These are phyloP conservation scores for Leucoagaricus sp. DNA, from an alignment of 1,284 basidiomycete genomes.

Conservation along the genomic window DNA sequence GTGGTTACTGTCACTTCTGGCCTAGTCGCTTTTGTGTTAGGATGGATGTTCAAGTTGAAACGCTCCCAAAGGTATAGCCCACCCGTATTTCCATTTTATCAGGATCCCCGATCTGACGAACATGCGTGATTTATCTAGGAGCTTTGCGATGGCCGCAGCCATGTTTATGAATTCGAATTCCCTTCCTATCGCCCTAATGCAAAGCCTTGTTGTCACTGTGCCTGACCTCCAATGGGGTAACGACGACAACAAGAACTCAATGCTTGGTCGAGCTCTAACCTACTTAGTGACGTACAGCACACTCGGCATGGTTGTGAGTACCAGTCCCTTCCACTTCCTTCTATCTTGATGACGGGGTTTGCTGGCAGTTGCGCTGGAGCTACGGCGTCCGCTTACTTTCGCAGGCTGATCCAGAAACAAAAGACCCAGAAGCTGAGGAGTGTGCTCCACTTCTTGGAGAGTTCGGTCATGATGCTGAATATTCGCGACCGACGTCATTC, in stretches of 20 bases:
- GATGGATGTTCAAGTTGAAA: constrained; percentile 54
- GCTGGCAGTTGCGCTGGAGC: constrained; percentile 81
- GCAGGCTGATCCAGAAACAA: constrained; percentile 57
- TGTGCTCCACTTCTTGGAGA: constrained; percentile 26
- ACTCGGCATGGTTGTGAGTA: constrained; percentile 85
- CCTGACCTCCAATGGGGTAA: constrained; percentile 82
- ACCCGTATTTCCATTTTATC: not conserved
- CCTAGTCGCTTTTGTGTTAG: constrained; percentile 50
- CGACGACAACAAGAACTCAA: constrained; percentile 81
- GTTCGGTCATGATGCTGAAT: constrained; percentile 17
- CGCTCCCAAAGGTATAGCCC: constrained; percentile 58
- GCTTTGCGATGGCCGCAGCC: constrained; percentile 82
- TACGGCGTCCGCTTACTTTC: constrained; percentile 82
- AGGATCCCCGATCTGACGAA: not conserved
- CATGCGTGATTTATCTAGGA: constrained; percentile 42
- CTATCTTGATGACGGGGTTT: constrained; percentile 2
- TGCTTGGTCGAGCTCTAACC: constrained; percentile 91
- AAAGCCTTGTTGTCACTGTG: constrained; percentile 85
- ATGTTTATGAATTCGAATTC: constrained; percentile 96
- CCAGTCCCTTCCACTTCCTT: constrained; percentile 3
- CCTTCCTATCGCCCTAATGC: constrained; percentile 90
- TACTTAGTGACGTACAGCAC: constrained; percentile 94
- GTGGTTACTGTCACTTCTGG: constrained; percentile 71
- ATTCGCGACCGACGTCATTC: constrained; percentile 20
- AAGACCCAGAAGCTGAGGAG: constrained; percentile 14